These are phyloP conservation scores for Argentina anserina DNA, from an alignment of 306 rosid species.

Conservation along the genomic window DNA sequence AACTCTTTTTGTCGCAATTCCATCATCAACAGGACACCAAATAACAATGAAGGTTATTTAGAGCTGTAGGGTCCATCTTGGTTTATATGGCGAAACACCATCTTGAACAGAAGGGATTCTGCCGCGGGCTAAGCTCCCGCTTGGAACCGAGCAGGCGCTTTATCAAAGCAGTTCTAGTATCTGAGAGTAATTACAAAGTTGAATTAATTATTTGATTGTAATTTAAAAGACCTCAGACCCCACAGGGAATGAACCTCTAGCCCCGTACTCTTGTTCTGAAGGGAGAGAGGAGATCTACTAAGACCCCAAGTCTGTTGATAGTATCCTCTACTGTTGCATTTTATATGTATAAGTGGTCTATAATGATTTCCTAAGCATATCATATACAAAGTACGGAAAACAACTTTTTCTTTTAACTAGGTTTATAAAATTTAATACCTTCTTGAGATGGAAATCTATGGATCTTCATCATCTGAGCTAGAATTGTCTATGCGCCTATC, in stretches of 20 bases:
- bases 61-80: not conserved
- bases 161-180: slow-evolving; percentile 1
- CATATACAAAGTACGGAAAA: not conserved
- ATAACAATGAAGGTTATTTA: not conserved
- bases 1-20: not conserved
- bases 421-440: slow-evolving; percentile 19
- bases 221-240: not conserved
- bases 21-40: not conserved
- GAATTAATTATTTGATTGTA: not conserved
- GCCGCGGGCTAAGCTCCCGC: not conserved
- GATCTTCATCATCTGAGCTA: slow-evolving; percentile 86
- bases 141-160: not conserved
- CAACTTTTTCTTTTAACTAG: not conserved
- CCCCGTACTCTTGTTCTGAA: not conserved
- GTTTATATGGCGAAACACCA: not conserved
- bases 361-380: not conserved
- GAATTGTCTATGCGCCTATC: slow-evolving; percentile 54
- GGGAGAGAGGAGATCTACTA: not conserved
- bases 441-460: slow-evolving; percentile 42
- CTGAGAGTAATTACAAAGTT: slow-evolving; percentile 11
- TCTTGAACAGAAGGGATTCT: not conserved
- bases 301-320: not conserved
- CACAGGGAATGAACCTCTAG: not conserved
- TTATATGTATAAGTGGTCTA: not conserved
- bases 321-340: not conserved